Evolutionary conservation across 768 basidiomycete species (phyloP), one percentile per base, ranked within the genome.

Genomic region (Sarcodon aspratus): DNA sequence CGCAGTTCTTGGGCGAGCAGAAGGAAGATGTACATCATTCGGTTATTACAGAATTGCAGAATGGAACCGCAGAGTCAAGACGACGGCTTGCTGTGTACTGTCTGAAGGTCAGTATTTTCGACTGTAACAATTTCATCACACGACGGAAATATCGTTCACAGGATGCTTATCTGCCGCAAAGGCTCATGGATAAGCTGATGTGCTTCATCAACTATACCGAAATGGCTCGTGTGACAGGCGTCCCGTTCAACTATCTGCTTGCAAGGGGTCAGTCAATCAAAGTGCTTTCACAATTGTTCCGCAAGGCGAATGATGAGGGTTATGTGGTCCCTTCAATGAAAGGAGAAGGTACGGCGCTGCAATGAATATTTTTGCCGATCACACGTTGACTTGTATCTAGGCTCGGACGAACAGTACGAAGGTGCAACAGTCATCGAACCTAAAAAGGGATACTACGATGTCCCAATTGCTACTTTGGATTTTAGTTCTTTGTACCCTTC

Each of bases 171-270:
- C 80, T 99, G 21, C 96, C 96, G 0, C 96, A 99, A 65, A 74
- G 96, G 48, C 65, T 98, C 36, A 75, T 99, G 64, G 96, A 98
- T 65, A 99, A 98, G 64, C 73, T 99, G 33, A 97, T 98, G 96
- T 98, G 92, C 54, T 93, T 99, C 59, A 84, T 99, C 64, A 99
- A 99, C 64, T 97, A 96, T 60, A 84, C 80, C 43, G 96, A 99
- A 64, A 98, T 99, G 96, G 77, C 96, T n/a, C 88, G 96, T 63
- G 96, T 99, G 3, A 99, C 96, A 0, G 96, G 96, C n/a, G 93
- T 99, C 9, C 96, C 96, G 0, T 99, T 99, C 77, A 98, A 97
- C 60, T 97, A 80, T 62, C 75, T 99, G 7, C 73, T 99, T 7
- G 75, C 93, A 15, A 80, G 95, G 36, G 96, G 96, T 1, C 96